phyloP scores from a whole-genome alignment of 176 grass and related monocot genomes.

The Melocanna baccifera region DNA sequence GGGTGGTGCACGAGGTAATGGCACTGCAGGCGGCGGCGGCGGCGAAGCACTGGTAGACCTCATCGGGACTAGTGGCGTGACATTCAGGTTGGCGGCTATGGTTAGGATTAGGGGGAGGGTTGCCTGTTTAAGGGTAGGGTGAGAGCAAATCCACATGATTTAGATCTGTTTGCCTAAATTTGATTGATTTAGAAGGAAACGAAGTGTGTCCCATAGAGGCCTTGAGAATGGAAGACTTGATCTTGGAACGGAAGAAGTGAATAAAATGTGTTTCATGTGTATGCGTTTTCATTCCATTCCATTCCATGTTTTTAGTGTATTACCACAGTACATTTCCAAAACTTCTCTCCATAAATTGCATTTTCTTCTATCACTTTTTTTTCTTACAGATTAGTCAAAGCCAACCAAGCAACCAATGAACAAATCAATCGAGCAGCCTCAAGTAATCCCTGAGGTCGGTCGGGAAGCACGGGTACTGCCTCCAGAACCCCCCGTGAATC shows the following conservation, averaged over 20 bases:
- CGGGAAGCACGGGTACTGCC: slow-evolving; percentile 70
- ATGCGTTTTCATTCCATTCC: not conserved
- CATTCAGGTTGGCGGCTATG: too few relatives aligned
- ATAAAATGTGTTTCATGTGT: too few relatives aligned
- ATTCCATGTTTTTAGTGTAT: not conserved
- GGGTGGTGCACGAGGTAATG: too few relatives aligned
- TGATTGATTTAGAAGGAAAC: not conserved
- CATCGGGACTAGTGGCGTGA: too few relatives aligned
- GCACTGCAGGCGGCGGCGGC: too few relatives aligned
- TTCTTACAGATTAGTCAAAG: not conserved
- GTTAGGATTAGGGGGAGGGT: not conserved
- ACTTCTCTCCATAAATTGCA: slow-evolving; percentile 5
- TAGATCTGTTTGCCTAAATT: not conserved
- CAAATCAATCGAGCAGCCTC: slow-evolving; percentile 41
- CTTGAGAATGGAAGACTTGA: not conserved
- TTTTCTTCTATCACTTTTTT: not conserved
- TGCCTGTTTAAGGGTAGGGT: not conserved
- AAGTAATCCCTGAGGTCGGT: slow-evolving; percentile 54
- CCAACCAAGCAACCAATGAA: not conserved
- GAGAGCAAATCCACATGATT: not conserved
- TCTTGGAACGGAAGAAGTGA: not conserved
- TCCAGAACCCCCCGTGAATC: slow-evolving; percentile 57
- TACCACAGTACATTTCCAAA: not conserved
- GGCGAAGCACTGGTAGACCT: too few relatives aligned
- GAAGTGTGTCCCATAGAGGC: not conserved